A percentile compares a stretch with the other conserved stretches of the same genome.
Conservation (phyloP, 192 early-diverging fungal species). For the Coemansia sp. region DNA sequence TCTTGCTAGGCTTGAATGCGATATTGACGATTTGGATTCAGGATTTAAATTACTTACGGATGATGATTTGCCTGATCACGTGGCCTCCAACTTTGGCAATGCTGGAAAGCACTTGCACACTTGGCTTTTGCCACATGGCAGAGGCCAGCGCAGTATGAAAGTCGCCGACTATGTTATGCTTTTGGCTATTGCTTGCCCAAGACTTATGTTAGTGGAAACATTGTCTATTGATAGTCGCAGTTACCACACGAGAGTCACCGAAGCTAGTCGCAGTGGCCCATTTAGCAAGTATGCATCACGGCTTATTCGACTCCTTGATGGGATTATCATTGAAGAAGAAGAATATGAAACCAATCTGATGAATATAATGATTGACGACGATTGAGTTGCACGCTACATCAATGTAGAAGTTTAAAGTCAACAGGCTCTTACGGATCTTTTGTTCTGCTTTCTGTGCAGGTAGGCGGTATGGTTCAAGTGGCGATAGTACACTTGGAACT, state of each 20-base stretch:
- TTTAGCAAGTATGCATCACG: no score
- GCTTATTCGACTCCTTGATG: not conserved
- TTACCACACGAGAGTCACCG: not conserved
- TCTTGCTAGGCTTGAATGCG: not conserved
- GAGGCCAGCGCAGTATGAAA: not conserved
- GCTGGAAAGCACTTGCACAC: not conserved
- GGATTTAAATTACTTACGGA: not conserved
- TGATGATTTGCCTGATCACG: not conserved
- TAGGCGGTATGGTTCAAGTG: no score
- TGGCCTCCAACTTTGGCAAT: not conserved
- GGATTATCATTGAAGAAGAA: no score
- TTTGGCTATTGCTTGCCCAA: not conserved
- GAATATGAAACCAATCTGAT: no score
- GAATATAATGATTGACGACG: no score
- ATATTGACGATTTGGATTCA: not conserved
- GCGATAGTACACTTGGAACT: no score
- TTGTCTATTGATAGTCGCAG: not conserved
- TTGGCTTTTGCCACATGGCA: no score
- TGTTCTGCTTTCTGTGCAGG: no score
- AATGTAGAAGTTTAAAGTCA: no score
- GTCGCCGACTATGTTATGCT: not conserved
- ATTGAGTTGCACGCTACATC: no score
- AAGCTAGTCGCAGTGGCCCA: no score
- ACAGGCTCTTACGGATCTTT: no score
- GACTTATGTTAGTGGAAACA: not conserved